Conservation (phyloP, 2,329 filamentous ascomycete genomes). For the Ceratocystis colombiana region DNA sequence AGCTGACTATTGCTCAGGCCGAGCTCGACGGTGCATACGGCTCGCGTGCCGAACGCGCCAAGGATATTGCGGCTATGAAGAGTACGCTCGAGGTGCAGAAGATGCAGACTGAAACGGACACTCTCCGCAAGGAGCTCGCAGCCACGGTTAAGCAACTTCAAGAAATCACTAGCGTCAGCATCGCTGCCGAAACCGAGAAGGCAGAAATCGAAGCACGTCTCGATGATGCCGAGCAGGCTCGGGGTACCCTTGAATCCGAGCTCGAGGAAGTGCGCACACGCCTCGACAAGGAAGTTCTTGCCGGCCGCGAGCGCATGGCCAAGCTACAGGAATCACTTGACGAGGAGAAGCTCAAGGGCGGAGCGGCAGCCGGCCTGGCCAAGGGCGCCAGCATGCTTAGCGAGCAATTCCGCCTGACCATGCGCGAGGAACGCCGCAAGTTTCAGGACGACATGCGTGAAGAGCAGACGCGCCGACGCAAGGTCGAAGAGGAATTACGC, state of each 20-base stretch:
- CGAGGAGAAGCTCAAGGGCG: slow-evolving; percentile 37
- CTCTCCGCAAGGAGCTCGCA: slow-evolving; percentile 43
- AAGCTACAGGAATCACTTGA: slow-evolving; percentile 45
- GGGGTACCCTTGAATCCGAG: slow-evolving; percentile 35
- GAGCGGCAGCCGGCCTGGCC: slow-evolving; percentile 31
- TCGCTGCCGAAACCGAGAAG: slow-evolving; percentile 43
- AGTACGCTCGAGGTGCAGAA: slow-evolving; percentile 38
- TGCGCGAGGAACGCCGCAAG: slow-evolving; percentile 48
- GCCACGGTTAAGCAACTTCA: slow-evolving; percentile 44
- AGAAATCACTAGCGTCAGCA: slow-evolving; percentile 44
- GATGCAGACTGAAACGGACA: slow-evolving; percentile 41
- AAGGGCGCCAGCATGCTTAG: slow-evolving; percentile 44
- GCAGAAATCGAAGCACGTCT: slow-evolving; percentile 38
- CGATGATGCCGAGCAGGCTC: slow-evolving; percentile 35
- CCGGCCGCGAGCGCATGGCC: slow-evolving; percentile 33
- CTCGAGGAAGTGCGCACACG: slow-evolving; percentile 33
- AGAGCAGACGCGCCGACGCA: slow-evolving; percentile 41
- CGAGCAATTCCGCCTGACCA: slow-evolving; percentile 46
- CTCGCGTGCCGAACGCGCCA: slow-evolving; percentile 48
- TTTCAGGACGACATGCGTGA: slow-evolving; percentile 47
- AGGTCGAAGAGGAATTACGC: slow-evolving; percentile 44
- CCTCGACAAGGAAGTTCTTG: slow-evolving; percentile 37
- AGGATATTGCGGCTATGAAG: slow-evolving; percentile 47
- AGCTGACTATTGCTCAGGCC: slow-evolving; percentile 50
- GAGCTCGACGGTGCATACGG: slow-evolving; percentile 54